Evolutionary conservation across 225 moss, liverwort and hornwort species (phyloP), one percentile per base, ranked within the genome.

Genomic region (Sphagnum tenellum): DNA sequence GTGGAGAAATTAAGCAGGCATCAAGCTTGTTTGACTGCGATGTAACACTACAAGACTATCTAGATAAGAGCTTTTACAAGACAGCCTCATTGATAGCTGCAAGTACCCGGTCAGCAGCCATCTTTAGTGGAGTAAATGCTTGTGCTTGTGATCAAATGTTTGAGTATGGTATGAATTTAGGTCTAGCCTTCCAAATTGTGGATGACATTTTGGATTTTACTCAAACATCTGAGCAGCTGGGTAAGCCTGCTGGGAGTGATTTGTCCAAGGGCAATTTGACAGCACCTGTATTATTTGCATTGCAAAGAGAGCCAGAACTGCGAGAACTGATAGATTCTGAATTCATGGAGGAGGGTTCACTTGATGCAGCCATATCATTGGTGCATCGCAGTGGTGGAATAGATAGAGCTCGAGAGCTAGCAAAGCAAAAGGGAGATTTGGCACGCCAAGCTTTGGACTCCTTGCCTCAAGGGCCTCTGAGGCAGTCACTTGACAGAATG

Each of bases 191-290:
- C 70, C 98, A 98, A 76, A 79, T 98, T 3, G 98, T 98, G 56
- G 98, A 98, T 50, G 98, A 98, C 62, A 91, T 98, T 79, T 57
- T 98, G 72, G 98, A 98, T 65, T 98, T 98, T 44, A 98, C 98
- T 5, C 90, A 93, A 67, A 84, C 98, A 0, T 85, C 90, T 3
- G 93, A 93, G 72, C 90, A 93, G 76, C 83, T 98, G 3, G 98
- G 98, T 2, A 98, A 98, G 65, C 98, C 98, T 45, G 83, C 98
- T 0, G 98, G 89, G 45, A 98, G 98, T 54, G 98, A 98, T 50
- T 61, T 98, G 59, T 85, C 82, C 4, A 93, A 93, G 71, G 98
- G 98, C 1, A 98, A 93, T 66, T 79, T 98, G 44, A 98, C 98
- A 10, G 98, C 98, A 0, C 98, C 98, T 3, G 93, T 90, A 5